A percentile compares a stretch with the other conserved stretches of the same genome.
Conservation (phyloP, 176 grass and related monocot genomes). For the Ensete ventricosum region DNA sequence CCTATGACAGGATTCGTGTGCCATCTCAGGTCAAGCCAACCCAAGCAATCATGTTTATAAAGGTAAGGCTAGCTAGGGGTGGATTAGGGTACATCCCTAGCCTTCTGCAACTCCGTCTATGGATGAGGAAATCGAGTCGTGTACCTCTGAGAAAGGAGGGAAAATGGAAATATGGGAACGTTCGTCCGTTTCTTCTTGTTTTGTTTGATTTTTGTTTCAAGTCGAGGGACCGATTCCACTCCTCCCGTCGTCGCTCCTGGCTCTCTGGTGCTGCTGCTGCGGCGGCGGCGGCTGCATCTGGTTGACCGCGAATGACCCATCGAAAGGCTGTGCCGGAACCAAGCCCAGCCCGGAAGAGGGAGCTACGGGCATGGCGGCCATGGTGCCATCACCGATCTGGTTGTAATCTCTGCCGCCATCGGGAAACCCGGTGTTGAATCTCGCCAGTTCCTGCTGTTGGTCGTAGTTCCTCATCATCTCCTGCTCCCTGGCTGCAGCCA, state of each 20-base stretch:
- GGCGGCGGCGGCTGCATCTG: neutral
- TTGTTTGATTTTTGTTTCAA: neutral
- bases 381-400: neutral
- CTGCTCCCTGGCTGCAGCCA: slow-evolving; percentile 32
- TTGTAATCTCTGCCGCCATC: slow-evolving; percentile 6
- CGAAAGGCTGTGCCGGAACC: slow-evolving; percentile 20
- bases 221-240: slow-evolving; percentile 20
- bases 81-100: too few relatives aligned
- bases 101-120: too few relatives aligned
- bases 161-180: too few relatives aligned
- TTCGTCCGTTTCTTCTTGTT: neutral
- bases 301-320: slow-evolving; percentile 14
- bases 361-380: neutral
- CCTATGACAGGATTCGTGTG: too few relatives aligned
- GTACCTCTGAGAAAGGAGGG: too few relatives aligned
- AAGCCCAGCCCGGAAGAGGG: neutral
- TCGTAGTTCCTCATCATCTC: slow-evolving; percentile 24
- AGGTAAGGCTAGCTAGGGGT: too few relatives aligned
- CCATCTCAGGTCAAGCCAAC: too few relatives aligned
- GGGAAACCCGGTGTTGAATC: slow-evolving; percentile 1
- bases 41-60: too few relatives aligned
- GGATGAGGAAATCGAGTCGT: too few relatives aligned
- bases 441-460: slow-evolving; percentile 14
- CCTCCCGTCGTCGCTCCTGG: slow-evolving; percentile 26
- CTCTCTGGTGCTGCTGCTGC: slow-evolving; percentile 13